phyloP scores from a whole-genome alignment of 2,329 filamentous ascomycete genomes.

The Aspergillus sp. region DNA sequence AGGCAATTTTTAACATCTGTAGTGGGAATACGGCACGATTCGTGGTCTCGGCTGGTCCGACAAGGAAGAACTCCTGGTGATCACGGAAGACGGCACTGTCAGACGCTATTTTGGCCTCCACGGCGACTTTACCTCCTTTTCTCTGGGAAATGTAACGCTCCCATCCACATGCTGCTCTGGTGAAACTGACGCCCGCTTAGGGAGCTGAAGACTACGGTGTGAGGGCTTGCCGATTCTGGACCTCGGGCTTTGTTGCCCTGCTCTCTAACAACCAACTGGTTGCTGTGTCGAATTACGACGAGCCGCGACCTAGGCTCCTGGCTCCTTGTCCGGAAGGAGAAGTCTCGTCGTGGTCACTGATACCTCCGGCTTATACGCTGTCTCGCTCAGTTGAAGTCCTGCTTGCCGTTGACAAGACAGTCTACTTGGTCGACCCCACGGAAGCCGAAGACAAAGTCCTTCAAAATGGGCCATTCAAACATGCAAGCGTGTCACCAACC shows the following conservation, averaged over 20 bases:
- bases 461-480: conserved; percentile 87
- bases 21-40: conserved; percentile 88
- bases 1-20: conserved; percentile 9
- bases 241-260: conserved; percentile 87
- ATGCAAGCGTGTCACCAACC: conserved; percentile 88
- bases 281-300: conserved; percentile 83
- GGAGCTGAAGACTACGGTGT: conserved; percentile 88
- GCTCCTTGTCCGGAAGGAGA: conserved; percentile 74
- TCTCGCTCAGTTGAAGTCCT: conserved; percentile 93
- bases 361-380: conserved; percentile 83
- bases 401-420: conserved; percentile 78
- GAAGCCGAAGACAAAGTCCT: conserved; percentile 90
- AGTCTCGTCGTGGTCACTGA: conserved; percentile 84
- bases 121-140: conserved; percentile 93
- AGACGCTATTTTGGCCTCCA: conserved; percentile 90
- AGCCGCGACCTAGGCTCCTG: conserved; percentile 83
- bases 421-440: conserved; percentile 82
- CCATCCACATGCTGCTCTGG: too few species aligned
- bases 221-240: conserved; percentile 86
- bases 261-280: conserved; percentile 85
- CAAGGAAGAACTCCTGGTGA: conserved; percentile 85
- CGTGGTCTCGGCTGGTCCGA: conserved; percentile 94
- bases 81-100: conserved; percentile 87
- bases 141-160: conserved; percentile 69
- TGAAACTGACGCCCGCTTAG: conserved; percentile 35